A percentile compares a stretch with the other conserved stretches of the same genome.
phyloP scores from a whole-genome alignment of 805 yeast species.

The Clavispora vitiphila region DNA sequence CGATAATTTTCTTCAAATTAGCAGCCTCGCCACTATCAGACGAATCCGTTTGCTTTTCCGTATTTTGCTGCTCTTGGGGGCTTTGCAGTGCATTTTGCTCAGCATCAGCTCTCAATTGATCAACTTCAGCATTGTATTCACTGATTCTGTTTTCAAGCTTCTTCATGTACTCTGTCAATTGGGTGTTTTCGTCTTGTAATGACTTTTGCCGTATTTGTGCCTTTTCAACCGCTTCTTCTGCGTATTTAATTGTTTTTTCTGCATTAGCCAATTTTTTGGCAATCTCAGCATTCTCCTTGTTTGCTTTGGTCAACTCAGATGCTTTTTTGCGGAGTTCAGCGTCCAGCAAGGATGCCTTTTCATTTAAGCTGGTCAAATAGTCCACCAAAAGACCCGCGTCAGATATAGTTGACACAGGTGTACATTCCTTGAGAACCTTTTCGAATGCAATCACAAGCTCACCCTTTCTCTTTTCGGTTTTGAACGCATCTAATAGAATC shows the following conservation, averaged over 20 bases:
- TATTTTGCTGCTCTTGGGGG: background rate
- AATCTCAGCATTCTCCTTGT: constrained; percentile 8
- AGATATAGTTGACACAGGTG: constrained; percentile 72
- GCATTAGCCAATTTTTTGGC: constrained; percentile 8
- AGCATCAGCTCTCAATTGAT: constrained; percentile 15
- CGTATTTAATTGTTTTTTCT: constrained; percentile 12
- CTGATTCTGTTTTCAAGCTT: background rate
- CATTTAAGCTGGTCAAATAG: constrained; percentile 58
- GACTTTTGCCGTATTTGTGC: constrained; percentile 7
- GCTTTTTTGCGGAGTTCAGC: constrained; percentile 56
- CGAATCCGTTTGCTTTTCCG: background rate
- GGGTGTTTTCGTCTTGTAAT: background rate
- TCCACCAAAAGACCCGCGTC: constrained; percentile 70
- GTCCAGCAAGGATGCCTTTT: constrained; percentile 56
- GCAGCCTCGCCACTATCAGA: background rate
- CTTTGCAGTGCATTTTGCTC: background rate
- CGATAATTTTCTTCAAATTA: background rate
- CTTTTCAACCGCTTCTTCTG: constrained; percentile 17
- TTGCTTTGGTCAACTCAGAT: constrained; percentile 19
- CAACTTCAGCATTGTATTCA: background rate
- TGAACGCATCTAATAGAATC: constrained; percentile 74
- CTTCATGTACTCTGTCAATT: constrained; percentile 2
- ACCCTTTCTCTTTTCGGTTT: constrained; percentile 65
- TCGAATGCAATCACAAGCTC: constrained; percentile 62
- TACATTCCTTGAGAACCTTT: constrained; percentile 63